Conservation (phyloP, 257 asterid genomes). For the Linaria vulgaris region DNA sequence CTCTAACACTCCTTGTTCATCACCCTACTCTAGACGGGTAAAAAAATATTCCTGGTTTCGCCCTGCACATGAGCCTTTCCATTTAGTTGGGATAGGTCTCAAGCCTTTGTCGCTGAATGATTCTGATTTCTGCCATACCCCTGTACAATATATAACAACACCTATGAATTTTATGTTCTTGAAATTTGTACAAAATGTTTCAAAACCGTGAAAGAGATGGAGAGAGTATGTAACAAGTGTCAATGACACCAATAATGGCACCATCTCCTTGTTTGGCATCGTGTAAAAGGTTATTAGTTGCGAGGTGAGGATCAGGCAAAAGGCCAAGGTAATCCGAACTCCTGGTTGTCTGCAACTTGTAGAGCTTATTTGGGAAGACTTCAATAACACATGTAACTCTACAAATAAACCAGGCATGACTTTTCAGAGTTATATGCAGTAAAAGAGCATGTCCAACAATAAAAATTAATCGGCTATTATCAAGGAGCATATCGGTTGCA, state of each 20-base stretch:
- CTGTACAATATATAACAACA: constrained; percentile 14
- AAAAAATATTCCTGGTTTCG: no score
- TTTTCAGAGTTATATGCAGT: no score
- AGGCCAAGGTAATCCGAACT: not conserved
- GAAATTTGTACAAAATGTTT: not conserved
- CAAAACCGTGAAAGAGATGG: not conserved
- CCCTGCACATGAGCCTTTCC: constrained; percentile 46
- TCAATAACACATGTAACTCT: not conserved
- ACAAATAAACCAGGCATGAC: no score
- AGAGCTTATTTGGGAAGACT: not conserved
- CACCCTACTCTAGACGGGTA: no score
- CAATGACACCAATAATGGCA: constrained; percentile 40
- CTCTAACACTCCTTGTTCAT: no score
- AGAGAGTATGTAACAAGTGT: constrained; percentile 26
- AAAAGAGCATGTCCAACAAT: no score
- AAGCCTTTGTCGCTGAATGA: constrained; percentile 33
- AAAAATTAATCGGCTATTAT: no score
- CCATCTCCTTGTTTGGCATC: constrained; percentile 37
- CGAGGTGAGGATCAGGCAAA: no score
- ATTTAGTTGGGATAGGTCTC: constrained; percentile 45
- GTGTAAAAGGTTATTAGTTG: not conserved
- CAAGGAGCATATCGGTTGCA: no score
- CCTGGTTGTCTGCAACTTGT: not conserved
- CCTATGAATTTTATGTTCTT: not conserved
- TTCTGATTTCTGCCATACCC: constrained; percentile 43